phyloP scores from a whole-genome alignment of 208 protist genomes.

The Leptomonas pyrrhocoris region DNA sequence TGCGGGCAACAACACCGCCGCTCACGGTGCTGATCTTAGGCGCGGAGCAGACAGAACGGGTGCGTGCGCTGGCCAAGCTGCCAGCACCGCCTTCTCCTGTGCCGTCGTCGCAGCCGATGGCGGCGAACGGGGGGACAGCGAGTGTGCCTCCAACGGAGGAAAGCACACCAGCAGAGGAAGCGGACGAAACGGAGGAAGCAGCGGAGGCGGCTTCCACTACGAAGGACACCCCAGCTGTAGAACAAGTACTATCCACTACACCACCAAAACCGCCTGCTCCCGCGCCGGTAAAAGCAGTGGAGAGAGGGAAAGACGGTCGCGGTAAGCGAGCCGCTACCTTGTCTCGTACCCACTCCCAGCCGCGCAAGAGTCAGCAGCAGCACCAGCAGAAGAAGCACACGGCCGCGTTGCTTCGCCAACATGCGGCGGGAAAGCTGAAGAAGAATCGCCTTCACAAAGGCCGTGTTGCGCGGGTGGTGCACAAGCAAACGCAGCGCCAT shows the following conservation, averaged over 20 bases:
- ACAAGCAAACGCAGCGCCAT: background rate
- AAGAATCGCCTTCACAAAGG: background rate
- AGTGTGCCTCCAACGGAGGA: too few relatives aligned
- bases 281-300: background rate
- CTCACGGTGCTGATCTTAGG: slow-evolving; percentile 25
- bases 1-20: slow-evolving; percentile 13
- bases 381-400: background rate
- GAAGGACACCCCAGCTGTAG: too few relatives aligned
- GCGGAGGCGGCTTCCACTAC: too few relatives aligned
- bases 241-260: too few relatives aligned
- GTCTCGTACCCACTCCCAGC: background rate
- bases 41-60: slow-evolving; percentile 20
- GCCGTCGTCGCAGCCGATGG: background rate
- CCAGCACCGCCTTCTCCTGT: slow-evolving; percentile 6
- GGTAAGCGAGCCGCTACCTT: background rate
- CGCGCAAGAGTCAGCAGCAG: too few relatives aligned
- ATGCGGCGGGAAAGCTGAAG: background rate
- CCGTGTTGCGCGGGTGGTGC: background rate
- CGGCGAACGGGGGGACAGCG: background rate
- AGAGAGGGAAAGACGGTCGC: background rate
- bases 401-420: background rate
- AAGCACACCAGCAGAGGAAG: too few relatives aligned
- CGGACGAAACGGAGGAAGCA: too few relatives aligned
- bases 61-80: slow-evolving; percentile 20
- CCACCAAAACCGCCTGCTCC: background rate